Conservation (phyloP, 1,284 basidiomycete genomes). For the Puccinia hordei region DNA sequence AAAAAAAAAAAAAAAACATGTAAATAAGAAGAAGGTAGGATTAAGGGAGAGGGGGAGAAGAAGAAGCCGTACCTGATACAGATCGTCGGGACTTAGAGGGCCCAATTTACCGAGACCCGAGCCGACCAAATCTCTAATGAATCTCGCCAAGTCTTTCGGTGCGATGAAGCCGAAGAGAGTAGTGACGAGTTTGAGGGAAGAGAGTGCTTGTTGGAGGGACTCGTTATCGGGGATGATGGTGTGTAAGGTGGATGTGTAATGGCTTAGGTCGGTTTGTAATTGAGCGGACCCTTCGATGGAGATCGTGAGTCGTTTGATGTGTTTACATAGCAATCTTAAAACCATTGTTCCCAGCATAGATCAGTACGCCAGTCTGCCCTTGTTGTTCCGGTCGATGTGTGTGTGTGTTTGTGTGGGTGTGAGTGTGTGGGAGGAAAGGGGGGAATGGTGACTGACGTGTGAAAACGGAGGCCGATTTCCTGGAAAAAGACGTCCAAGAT, state of each 20-base stretch:
- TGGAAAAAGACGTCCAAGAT: constrained; percentile 96
- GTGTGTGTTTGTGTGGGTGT: too few species aligned
- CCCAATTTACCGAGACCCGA: constrained; percentile 73
- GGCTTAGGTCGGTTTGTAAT: constrained; percentile 91
- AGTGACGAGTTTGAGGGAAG: constrained; percentile 91
- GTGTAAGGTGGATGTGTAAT: not conserved
- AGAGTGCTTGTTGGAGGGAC: constrained; percentile 77
- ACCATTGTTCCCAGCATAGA: too few species aligned
- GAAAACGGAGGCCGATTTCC: constrained; percentile 88
- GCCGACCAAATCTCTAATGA: constrained; percentile 73
- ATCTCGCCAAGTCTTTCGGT: constrained; percentile 83
- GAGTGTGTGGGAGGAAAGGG: too few species aligned
- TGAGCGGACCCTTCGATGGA: constrained; percentile 90
- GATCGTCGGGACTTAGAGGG: constrained; percentile 78
- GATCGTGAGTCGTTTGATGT: constrained; percentile 94
- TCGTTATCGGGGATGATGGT: constrained; percentile 60
- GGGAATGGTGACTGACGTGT: constrained; percentile 65
- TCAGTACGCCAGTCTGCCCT: too few species aligned
- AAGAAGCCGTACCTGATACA: constrained; percentile 54
- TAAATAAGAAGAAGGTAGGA: not conserved
- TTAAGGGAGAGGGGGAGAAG: constrained; percentile 31
- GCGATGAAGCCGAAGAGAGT: constrained; percentile 78
- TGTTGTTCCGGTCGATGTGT: too few species aligned
- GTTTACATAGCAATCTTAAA: constrained; percentile 80
- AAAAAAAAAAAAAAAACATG: constrained; percentile 69